Percentiles rank a stretch among this genome's conserved stretches.
Evolutionary conservation across 805 yeast species (phyloP).

Genomic region (Lipomyces anomalus): DNA sequence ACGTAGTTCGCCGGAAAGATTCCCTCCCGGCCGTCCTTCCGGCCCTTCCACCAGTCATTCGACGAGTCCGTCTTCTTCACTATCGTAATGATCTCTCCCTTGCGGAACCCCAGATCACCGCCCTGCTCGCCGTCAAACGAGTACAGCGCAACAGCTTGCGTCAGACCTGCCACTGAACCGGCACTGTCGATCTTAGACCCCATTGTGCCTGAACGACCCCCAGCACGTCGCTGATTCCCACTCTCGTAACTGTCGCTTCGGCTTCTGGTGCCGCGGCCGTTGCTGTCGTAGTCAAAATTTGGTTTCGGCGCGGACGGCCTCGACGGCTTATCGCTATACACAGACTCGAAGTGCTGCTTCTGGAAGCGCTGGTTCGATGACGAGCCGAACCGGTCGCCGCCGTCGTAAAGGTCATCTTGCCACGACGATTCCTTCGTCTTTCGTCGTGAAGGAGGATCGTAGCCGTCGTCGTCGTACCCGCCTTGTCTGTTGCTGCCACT

Average conservation of each 20-base stretch:
- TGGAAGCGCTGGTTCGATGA: slow-evolving; percentile 30
- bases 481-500: background rate
- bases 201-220: background rate
- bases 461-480: slow-evolving; percentile 37
- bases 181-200: background rate
- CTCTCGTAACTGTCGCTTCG: slow-evolving; percentile 12
- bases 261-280: slow-evolving; percentile 2
- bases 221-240: slow-evolving; percentile 9
- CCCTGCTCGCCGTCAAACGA: slow-evolving; percentile 85
- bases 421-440: slow-evolving; percentile 44
- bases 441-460: slow-evolving; percentile 33
- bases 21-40: slow-evolving; percentile 75
- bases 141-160: slow-evolving; percentile 85
- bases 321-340: slow-evolving; percentile 36
- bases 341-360: slow-evolving; percentile 39
- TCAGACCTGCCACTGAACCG: slow-evolving; percentile 33
- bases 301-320: slow-evolving; percentile 43
- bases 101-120: slow-evolving; percentile 89
- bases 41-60: slow-evolving; percentile 99
- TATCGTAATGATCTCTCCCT: slow-evolving; percentile 89
- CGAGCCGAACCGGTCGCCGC: too few relatives aligned
- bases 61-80: slow-evolving; percentile 78
- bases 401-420: slow-evolving; percentile 85
- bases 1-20: slow-evolving; percentile 97
- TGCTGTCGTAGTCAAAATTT: slow-evolving; percentile 29